phyloP scores from a whole-genome alignment of 345 rosid genomes.

The Streptanthus diversifolius region DNA sequence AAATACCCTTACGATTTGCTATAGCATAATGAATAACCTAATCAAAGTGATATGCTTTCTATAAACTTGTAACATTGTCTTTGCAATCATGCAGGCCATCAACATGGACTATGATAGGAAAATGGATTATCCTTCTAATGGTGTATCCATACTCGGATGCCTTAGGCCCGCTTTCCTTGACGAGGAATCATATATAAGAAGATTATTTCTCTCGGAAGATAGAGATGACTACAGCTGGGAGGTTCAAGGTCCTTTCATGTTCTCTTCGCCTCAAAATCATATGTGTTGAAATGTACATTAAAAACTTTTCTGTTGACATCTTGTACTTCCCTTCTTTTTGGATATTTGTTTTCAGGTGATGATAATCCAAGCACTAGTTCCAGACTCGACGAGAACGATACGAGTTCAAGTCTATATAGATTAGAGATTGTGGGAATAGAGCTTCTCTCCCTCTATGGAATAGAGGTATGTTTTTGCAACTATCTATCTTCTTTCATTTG shows the following conservation, averaged over 20 bases:
- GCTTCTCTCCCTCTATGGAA: constrained; percentile 75
- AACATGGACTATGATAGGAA: constrained; percentile 49
- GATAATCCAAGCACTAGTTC: constrained; percentile 45
- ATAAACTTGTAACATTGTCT: not conserved
- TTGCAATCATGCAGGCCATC: constrained; percentile 48
- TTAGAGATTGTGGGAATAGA: constrained; percentile 79
- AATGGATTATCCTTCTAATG: constrained; percentile 85
- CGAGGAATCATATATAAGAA: constrained; percentile 71
- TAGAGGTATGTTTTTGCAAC: constrained; percentile 54
- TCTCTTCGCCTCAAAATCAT: not conserved
- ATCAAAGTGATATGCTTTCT: not conserved
- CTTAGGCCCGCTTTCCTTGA: constrained; percentile 77
- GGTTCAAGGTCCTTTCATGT: constrained; percentile 50
- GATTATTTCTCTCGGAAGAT: constrained; percentile 54
- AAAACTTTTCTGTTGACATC: not conserved
- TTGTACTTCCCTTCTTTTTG: not conserved
- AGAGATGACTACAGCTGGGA: constrained; percentile 52
- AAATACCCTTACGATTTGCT: constrained; percentile 8
- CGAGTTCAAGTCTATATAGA: constrained; percentile 56
- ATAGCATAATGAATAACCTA: not conserved
- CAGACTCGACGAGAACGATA: constrained; percentile 41
- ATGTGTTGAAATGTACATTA: not conserved
- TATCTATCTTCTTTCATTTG: not conserved
- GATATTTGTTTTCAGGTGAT: constrained; percentile 45
- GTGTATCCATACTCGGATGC: constrained; percentile 80